Percentiles rank a stretch among this genome's conserved stretches.
Conservation (phyloP, 371 early-diverging fungal genomes). For the Mucor saturninus region DNA sequence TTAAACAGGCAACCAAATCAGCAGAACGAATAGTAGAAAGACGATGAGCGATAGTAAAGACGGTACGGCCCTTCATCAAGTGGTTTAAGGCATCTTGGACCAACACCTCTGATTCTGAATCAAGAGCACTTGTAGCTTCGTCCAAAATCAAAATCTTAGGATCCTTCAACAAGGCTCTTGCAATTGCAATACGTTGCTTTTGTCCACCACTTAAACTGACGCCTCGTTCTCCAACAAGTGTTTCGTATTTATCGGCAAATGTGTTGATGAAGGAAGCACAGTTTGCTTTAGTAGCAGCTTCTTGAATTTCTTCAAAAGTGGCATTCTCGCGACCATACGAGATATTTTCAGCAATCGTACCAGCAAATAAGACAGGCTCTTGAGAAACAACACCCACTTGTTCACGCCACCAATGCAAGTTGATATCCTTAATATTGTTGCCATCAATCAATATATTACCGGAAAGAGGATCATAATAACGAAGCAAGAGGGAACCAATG, state of each 20-base stretch:
- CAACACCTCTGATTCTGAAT: constrained; percentile 69
- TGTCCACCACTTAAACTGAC: constrained; percentile 82
- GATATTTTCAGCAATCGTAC: constrained; percentile 83
- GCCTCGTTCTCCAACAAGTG: constrained; percentile 75
- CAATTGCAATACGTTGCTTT: constrained; percentile 79
- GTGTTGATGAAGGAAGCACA: constrained; percentile 64
- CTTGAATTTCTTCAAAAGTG: constrained; percentile 58
- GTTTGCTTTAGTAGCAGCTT: constrained; percentile 69
- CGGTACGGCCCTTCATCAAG: constrained; percentile 66
- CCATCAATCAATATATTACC: constrained; percentile 66
- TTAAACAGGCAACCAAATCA: constrained; percentile 68
- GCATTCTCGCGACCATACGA: constrained; percentile 65
- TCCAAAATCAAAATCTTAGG: constrained; percentile 82
- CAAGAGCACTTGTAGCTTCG: constrained; percentile 86
- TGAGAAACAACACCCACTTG: constrained; percentile 78
- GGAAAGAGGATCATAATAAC: constrained; percentile 70
- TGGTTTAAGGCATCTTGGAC: constrained; percentile 67
- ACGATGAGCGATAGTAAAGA: constrained; percentile 74
- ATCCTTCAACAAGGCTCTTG: constrained; percentile 75
- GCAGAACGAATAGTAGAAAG: constrained; percentile 70
- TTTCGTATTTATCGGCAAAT: constrained; percentile 71
- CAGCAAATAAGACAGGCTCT: constrained; percentile 85
- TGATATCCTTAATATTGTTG: constrained; percentile 55
- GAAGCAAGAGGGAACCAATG: constrained; percentile 66
- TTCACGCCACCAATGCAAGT: constrained; percentile 59